Base-by-base conservation (phyloP, 1,284 basidiomycete genomes). In the Cutaneotrichosporon sp. region DNA sequence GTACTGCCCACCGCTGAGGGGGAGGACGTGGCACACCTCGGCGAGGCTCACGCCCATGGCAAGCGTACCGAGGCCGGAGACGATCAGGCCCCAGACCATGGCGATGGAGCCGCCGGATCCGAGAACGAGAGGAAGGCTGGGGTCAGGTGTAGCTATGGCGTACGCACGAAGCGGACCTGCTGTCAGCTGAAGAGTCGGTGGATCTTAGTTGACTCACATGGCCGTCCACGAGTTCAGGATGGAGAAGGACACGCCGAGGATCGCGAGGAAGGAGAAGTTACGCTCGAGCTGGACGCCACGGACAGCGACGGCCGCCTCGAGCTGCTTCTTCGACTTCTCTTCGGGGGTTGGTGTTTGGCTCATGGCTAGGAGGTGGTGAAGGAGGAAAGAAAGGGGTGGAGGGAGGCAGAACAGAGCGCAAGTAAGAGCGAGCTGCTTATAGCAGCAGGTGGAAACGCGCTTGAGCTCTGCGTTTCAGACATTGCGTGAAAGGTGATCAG, bases 51-150 rank as follows among this genome's bases (percentile, higher is more conserved):
- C 49, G 2, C 67, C 71, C 53, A 71, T 71, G 7, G 65, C 31
- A 46, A 74, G 61, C 1, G 70, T 69, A 18, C 74, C 77, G 16
- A 69, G 8, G 0, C 68, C 67, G 2, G 70, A 68, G 13, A 71
- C 66, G 20, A 77, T 36, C 29, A 79, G 66, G 16, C 78, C 78
- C 74, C 74, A 79, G 20, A 78, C 66, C 46, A 77, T 70, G 0
- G 74, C 71, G 5, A 70, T 67, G 14, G 72, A 69, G 1, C 77
- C 78, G 4, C 77, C 78, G 0, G 73, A 73, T 10, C 72, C 54
- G 18, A 79, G 69, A 18, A 70, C 63, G 33, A 72, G 38, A 18
- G 38, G 38, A 42, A 42, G 38, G 38, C 38, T 42, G 38, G 16
- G 18, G 38, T 42, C 38, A 42, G 38, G 38, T 42, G 38, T n/a